Conservation (phyloP, 2,329 filamentous ascomycete genomes). For the Davidsoniella eucalypti region DNA sequence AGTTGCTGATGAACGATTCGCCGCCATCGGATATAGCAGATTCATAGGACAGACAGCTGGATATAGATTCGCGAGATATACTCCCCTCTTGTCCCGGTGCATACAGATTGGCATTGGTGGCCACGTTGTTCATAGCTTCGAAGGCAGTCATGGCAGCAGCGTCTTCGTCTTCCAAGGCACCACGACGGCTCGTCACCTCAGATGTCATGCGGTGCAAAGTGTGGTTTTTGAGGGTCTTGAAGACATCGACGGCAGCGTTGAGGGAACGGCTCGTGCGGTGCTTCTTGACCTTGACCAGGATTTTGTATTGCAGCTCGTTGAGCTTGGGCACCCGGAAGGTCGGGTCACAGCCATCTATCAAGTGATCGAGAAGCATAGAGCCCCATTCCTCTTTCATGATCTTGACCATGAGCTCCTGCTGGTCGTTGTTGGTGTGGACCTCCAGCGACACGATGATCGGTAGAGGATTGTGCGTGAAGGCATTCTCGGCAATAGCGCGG, state of each 20-base stretch:
- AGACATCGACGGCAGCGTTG: conserved; percentile 14
- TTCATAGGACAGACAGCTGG: background rate
- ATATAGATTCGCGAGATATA: conserved; percentile 1
- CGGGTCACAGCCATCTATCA: conserved; percentile 33
- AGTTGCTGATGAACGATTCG: background rate
- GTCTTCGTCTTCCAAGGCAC: background rate
- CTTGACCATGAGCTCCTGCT: conserved; percentile 82
- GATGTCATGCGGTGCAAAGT: conserved; percentile 15
- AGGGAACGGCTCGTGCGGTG: conserved; percentile 21
- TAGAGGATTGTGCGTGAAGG: conserved; percentile 58
- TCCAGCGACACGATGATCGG: conserved; percentile 88
- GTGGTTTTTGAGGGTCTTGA: conserved; percentile 21
- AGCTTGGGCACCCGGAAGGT: conserved; percentile 48
- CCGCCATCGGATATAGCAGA: background rate
- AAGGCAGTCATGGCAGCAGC: background rate
- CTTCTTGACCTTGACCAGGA: conserved; percentile 68
- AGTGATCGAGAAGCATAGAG: conserved; percentile 49
- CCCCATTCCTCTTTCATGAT: conserved; percentile 88
- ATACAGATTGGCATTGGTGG: background rate
- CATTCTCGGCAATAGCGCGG: conserved; percentile 58
- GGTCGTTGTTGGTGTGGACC: conserved; percentile 65
- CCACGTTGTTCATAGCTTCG: background rate
- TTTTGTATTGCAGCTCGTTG: conserved; percentile 58
- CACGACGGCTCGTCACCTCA: background rate
- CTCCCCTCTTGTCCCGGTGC: background rate